Base-by-base conservation (phyloP, 345 rosid species). In the Pistacia atlantica region DNA sequence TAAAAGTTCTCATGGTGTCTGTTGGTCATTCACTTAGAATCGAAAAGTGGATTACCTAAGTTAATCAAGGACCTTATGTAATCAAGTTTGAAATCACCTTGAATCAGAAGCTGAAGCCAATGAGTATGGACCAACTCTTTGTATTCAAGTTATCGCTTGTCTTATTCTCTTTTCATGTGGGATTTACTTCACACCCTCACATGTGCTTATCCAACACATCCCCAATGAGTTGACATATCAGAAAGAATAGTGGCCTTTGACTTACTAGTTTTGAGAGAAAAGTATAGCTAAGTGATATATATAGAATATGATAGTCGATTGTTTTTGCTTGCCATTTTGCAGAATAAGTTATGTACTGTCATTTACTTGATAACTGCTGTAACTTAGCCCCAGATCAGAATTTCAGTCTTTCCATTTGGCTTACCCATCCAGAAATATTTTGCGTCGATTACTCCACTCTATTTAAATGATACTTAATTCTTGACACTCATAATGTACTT, bases 401-500 rank as follows among this genome's bases (percentile, higher is more conserved):
- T 64, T 51, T 49, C n/a, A 28, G 35, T 58, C 57, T 73, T 68
- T 17, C 58, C 59, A 28, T 61, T 73, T 25, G 52, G 35, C 13
- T 58, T 67, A 25, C 46, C 42, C 11, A 54, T 67, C 58, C 33
- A 49, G 18, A 51, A n/a, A 17, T 35, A 20, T 11, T 31, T 28
- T 17, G 4, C 16, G n/a, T 25, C 42, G 16, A 51, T 54, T 62
- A 65, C 38, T 79, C 14, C 2, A 28, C 65, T 56, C 55, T 77
- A 20, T 20, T 70, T 25, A 63, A 69, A 42, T 35, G 31, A 59
- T 48, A 28, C 37, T 42, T 42, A 22, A 59, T 54, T 69, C 2
- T 31, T 73, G 70, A 70, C 63, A 57, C 62, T 80, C 37, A 17
- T 55, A 71, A 75, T 74, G 38, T 65, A 46, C 46, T 5, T 55